These are phyloP conservation scores for Mycena sp. DNA, from an alignment of 1,284 basidiomycete genomes.

Conservation along the genomic window DNA sequence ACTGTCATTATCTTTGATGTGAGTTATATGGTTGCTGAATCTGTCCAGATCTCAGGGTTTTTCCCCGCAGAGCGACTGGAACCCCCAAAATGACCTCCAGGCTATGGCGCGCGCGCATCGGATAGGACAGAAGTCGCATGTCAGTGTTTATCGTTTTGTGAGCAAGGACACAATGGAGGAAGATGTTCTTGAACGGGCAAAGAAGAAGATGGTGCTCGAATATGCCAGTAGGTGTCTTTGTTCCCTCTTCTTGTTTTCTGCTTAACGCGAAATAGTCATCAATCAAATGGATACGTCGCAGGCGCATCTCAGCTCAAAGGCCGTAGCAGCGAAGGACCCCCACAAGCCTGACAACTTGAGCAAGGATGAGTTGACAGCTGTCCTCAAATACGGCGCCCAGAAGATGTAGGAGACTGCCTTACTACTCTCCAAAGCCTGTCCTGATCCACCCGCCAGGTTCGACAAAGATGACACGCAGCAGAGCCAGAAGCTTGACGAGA, in stretches of 20 bases:
- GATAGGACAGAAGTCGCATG: slow-evolving; percentile 97
- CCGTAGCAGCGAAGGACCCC: slow-evolving; percentile 68
- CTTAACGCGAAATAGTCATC: slow-evolving; percentile 73
- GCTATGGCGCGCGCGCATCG: slow-evolving; percentile 99
- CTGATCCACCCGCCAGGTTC: slow-evolving; percentile 65
- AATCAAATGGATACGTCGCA: slow-evolving; percentile 99
- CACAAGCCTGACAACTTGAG: slow-evolving; percentile 85
- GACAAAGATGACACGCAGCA: slow-evolving; percentile 95
- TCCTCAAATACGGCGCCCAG: slow-evolving; percentile 98
- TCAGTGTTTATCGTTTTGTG: slow-evolving; percentile 97
- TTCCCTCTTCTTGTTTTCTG: slow-evolving; percentile 8
- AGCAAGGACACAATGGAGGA: slow-evolving; percentile 99
- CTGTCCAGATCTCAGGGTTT: slow-evolving; percentile 6
- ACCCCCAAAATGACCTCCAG: slow-evolving; percentile 98
- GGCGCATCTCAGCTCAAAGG: slow-evolving; percentile 90
- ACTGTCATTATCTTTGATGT: slow-evolving; percentile 99
- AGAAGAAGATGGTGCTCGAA: slow-evolving; percentile 99
- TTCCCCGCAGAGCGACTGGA: slow-evolving; percentile 83
- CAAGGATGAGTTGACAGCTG: slow-evolving; percentile 98
- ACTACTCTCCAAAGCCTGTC: neutral
- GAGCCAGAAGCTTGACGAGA: slow-evolving; percentile 97
- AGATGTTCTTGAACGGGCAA: slow-evolving; percentile 96
- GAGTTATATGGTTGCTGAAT: slow-evolving; percentile 45
- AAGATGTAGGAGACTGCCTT: slow-evolving; percentile 76
- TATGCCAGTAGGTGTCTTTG: slow-evolving; percentile 86